These are phyloP conservation scores for Silene vulgaris DNA, from an alignment of 179 eudicot genomes.

Conservation along the genomic window DNA sequence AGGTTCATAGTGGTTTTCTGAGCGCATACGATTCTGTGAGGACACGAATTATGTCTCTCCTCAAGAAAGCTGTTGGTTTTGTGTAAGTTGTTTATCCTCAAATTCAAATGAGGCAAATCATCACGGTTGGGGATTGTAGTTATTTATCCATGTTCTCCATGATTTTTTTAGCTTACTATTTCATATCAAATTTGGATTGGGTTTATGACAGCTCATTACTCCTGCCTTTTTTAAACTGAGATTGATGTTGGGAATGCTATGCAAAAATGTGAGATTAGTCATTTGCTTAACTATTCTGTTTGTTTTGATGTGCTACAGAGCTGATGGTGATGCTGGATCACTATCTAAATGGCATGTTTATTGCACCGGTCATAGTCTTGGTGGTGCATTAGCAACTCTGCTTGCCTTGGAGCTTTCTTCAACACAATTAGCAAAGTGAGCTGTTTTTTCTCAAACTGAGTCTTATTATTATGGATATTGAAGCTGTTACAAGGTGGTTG, in stretches of 20 bases:
- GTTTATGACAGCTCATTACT: constrained; percentile 10
- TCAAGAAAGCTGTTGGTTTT: constrained; percentile 57
- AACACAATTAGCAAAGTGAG: constrained; percentile 84
- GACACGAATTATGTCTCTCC: constrained; percentile 67
- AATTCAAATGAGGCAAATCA: neutral
- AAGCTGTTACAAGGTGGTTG: neutral
- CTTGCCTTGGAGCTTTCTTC: constrained; percentile 94
- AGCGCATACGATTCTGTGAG: constrained; percentile 94
- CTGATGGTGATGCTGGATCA: constrained; percentile 42
- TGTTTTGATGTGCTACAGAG: constrained; percentile 39
- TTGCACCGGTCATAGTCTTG: constrained; percentile 95
- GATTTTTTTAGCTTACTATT: neutral
- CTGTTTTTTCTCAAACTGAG: constrained; percentile 18
- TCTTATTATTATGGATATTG: neutral
- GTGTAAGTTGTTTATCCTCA: constrained; percentile 39
- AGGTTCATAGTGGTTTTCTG: constrained; percentile 94
- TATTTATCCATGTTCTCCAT: neutral
- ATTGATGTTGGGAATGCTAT: neutral
- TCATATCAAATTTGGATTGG: neutral
- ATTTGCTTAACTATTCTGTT: constrained; percentile 13
- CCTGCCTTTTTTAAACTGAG: constrained; percentile 9
- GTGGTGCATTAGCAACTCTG: constrained; percentile 95
- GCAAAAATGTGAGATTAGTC: neutral
- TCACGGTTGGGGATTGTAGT: neutral
- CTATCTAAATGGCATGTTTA: constrained; percentile 68